Conservation (phyloP, 176 grass and related monocot species). For the Ensete ventricosum region DNA sequence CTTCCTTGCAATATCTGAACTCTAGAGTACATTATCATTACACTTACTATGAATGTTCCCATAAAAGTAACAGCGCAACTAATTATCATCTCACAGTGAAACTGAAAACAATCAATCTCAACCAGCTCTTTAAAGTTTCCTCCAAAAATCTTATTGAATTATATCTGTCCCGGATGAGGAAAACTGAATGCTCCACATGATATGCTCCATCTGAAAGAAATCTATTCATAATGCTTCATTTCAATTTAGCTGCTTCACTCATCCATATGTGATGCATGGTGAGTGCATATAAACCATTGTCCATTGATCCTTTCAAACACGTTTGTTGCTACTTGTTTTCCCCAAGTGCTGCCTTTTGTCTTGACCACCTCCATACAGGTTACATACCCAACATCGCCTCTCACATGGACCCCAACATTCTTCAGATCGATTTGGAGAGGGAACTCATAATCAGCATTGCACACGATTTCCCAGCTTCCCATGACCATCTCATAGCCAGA, state of each 20-base stretch:
- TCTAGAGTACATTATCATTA: too few species aligned
- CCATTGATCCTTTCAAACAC: constrained; percentile 66
- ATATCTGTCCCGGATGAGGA: too few species aligned
- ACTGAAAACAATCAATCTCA: too few species aligned
- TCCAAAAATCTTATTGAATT: too few species aligned
- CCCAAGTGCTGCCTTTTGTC: constrained; percentile 74
- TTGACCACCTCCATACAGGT: constrained; percentile 73
- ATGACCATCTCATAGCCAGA: constrained; percentile 69
- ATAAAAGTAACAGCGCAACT: too few species aligned
- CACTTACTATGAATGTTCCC: too few species aligned
- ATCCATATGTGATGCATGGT: constrained; percentile 74
- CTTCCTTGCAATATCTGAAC: too few species aligned
- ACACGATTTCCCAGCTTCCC: constrained; percentile 91
- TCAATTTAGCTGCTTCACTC: constrained; percentile 18
- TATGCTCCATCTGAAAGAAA: too few species aligned
- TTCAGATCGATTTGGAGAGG: constrained; percentile 71
- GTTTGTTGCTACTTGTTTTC: constrained; percentile 71
- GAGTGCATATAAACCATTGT: constrained; percentile 71
- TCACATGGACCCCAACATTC: constrained; percentile 63
- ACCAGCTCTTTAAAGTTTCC: too few species aligned
- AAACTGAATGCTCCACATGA: too few species aligned
- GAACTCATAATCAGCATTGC: constrained; percentile 54
- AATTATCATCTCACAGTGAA: too few species aligned
- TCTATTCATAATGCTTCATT: too few species aligned
- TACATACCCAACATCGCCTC: constrained; percentile 53